These are phyloP conservation scores for Lepidopterella palustris DNA, from an alignment of 495 filamentous ascomycete genomes.

Conservation along the genomic window DNA sequence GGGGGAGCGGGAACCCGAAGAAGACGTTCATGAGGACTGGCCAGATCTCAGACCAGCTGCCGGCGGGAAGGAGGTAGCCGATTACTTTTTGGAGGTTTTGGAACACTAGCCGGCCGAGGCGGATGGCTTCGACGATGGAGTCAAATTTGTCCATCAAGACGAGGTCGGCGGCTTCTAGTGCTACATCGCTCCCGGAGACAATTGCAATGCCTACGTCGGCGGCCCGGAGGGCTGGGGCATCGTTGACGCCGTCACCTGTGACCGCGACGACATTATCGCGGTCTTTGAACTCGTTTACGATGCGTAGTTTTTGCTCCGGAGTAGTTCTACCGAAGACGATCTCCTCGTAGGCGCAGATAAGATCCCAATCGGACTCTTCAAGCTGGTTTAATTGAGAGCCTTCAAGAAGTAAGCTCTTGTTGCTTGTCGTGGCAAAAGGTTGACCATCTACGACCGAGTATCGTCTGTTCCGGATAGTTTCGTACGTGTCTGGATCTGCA, in stretches of 20 bases:
- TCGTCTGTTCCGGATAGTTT: constrained; percentile 5
- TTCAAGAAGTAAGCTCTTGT: constrained; percentile 31
- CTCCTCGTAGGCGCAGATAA: constrained; percentile 39
- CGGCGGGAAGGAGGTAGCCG: constrained; percentile 26
- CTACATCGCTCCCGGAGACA: constrained; percentile 23
- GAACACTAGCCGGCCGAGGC: constrained; percentile 26
- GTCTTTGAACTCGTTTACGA: constrained; percentile 25
- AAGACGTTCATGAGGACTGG: constrained; percentile 38
- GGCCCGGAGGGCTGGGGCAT: constrained; percentile 24
- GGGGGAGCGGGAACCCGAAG: constrained; percentile 37
- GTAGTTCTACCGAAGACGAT: constrained; percentile 34
- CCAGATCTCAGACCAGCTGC: constrained; percentile 37
- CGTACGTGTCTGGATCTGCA: constrained; percentile 21
- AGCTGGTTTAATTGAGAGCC: constrained; percentile 32
- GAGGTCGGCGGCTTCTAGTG: constrained; percentile 28
- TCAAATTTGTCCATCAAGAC: constrained; percentile 25
- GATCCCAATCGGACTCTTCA: constrained; percentile 39
- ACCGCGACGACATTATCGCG: constrained; percentile 12
- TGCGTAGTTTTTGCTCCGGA: constrained; percentile 27
- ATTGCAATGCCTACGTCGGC: constrained; percentile 27
- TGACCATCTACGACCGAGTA: background rate
- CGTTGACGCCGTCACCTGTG: constrained; percentile 29
- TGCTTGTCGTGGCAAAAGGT: background rate
- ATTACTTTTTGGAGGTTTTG: constrained; percentile 30
- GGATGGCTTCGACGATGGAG: constrained; percentile 22